A percentile compares a stretch with the other conserved stretches of the same genome.
Evolutionary conservation across 2,329 filamentous ascomycete species (phyloP).

Genomic region (Cucurbitaria berberidis): DNA sequence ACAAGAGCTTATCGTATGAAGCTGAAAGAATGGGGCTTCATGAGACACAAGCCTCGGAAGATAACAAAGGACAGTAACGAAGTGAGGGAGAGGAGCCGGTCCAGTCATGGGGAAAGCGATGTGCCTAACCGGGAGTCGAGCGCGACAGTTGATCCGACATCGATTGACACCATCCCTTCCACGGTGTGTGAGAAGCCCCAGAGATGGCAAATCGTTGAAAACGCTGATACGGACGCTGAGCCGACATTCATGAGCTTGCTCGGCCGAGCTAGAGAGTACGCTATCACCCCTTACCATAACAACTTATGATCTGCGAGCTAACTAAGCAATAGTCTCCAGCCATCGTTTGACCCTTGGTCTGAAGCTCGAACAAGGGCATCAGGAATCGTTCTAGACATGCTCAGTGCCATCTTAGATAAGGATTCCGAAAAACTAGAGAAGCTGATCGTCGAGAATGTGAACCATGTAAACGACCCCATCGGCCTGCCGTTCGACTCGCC

Average conservation of each 20-base stretch:
- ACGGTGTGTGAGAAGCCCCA: slow-evolving; percentile 5
- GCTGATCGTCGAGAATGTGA: slow-evolving; percentile 29
- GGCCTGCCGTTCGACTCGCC: slow-evolving; percentile 37
- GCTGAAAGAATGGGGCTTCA: slow-evolving; percentile 45
- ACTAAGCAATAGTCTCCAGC: slow-evolving; percentile 13
- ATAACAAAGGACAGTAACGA: slow-evolving; percentile 4
- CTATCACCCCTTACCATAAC: not conserved
- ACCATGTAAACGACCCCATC: slow-evolving; percentile 38
- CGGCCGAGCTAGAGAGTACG: slow-evolving; percentile 14
- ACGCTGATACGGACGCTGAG: slow-evolving; percentile 8
- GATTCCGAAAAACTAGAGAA: slow-evolving; percentile 34
- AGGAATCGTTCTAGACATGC: slow-evolving; percentile 35
- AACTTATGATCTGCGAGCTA: not conserved
- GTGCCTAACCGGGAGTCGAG: slow-evolving; percentile 11
- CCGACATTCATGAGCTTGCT: slow-evolving; percentile 16
- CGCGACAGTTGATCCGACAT: slow-evolving; percentile 5
- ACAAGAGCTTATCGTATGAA: slow-evolving; percentile 48
- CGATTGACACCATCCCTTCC: not conserved
- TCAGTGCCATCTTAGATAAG: slow-evolving; percentile 31
- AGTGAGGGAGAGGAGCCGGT: not conserved
- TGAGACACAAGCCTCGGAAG: slow-evolving; percentile 29
- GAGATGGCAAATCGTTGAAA: slow-evolving; percentile 14
- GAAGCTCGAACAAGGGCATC: slow-evolving; percentile 15
- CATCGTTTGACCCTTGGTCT: slow-evolving; percentile 21
- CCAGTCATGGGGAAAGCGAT: slow-evolving; percentile 3